Evolutionary conservation across 2,329 filamentous ascomycete species (phyloP), one percentile per base, ranked within the genome.

Genomic region (Pseudogymnoascus sp.): DNA sequence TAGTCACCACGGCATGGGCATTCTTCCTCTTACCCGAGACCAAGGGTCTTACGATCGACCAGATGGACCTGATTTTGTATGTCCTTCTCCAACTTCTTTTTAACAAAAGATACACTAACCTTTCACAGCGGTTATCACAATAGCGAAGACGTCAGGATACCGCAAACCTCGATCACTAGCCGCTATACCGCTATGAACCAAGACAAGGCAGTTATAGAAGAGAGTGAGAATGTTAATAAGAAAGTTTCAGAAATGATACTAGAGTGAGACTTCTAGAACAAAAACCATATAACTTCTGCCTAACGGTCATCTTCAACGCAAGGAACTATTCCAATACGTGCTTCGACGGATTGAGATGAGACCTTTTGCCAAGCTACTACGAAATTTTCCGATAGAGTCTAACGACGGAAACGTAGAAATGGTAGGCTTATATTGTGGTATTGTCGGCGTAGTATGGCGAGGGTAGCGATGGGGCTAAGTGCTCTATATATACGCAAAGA

Each of bases 21-120:
- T 83, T 76, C 66, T 79, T 82, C 71, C 77, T 82, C 62, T 70
- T 84, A 2, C 82, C 82, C 0, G 81, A 84, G 70, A 84, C 82
- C 4, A 84, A 83, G 69, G 82, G 82, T 63, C 73, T 81, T 62
- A 81, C 80, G 0, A 73, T 84, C 2, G 82, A 84, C 44, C 78
- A 79, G 56, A 81, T 83, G 72, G 82, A 84, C 53, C 68, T 70
- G 10, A 40, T 62, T 11, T 62, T 62, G 38, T 42, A 42, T 42
- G 38, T 42, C 5, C 38, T 42, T 21, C 8, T 10, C 38, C 38
- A 42, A 42, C 5, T 16, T 11, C 16, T 11, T 42, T 37, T n/a
- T 21, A 21, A n/a, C 8, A 11, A 42, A 21, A 21, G 5, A 21
- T 21, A 21, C 16, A 42, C 38, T 42, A 21, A 42, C 38, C 38